A percentile compares a stretch with the other conserved stretches of the same genome.
Evolutionary conservation across 202 grass and related monocot species (phyloP).

Genomic region (Cymbopogon flexuosus): DNA sequence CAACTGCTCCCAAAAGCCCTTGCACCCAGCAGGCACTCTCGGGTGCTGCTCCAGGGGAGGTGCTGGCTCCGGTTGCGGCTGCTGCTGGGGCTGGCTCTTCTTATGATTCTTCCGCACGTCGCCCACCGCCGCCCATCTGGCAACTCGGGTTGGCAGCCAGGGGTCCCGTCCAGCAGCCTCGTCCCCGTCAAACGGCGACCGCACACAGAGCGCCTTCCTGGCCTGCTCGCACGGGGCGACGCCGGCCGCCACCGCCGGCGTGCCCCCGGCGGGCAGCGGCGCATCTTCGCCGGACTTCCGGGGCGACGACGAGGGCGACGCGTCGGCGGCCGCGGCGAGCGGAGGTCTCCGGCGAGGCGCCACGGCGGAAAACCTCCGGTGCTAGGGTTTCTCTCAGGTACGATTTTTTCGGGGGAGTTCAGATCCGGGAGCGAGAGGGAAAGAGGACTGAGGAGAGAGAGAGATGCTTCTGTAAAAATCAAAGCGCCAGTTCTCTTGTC

Average conservation of each 20-base stretch:
- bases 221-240: constrained; percentile 56
- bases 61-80: constrained; percentile 25
- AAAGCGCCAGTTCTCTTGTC: constrained; percentile 39
- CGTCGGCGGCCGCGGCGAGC: constrained; percentile 29
- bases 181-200: constrained; percentile 77
- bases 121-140: constrained; percentile 49
- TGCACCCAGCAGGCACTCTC: constrained; percentile 7
- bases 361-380: constrained; percentile 52
- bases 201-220: constrained; percentile 62
- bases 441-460: neutral
- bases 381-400: constrained; percentile 90
- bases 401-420: constrained; percentile 40
- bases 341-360: constrained; percentile 41
- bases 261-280: constrained; percentile 23
- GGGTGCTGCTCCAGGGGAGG: constrained; percentile 28
- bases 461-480: constrained; percentile 32
- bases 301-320: neutral
- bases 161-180: constrained; percentile 46
- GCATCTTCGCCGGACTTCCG: constrained; percentile 41
- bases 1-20: constrained; percentile 56
- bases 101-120: constrained; percentile 66
- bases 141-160: constrained; percentile 52
- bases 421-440: constrained; percentile 45
- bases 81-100: constrained; percentile 13
- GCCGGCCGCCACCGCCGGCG: constrained; percentile 11